These are phyloP conservation scores for Lodderomyces orthopsilosis DNA, from an alignment of 1,139 yeast genomes.

Conservation along the genomic window DNA sequence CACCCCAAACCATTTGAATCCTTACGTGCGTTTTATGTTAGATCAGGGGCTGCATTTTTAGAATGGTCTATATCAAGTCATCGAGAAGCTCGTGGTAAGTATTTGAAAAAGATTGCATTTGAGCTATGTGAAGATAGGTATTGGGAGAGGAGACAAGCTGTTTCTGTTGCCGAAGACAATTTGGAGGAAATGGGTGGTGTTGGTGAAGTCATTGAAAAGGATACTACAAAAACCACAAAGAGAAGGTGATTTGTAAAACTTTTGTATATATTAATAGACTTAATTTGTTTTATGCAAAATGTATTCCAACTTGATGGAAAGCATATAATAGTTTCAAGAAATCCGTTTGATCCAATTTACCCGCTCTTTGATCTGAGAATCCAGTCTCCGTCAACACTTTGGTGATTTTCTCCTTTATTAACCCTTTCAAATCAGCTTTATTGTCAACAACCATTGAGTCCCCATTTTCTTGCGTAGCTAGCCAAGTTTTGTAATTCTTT, in stretches of 20 bases:
- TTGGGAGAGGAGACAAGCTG: conserved; percentile 98
- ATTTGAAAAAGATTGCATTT: conserved; percentile 83
- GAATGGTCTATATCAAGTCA: conserved; percentile 91
- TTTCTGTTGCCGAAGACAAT: conserved; percentile 82
- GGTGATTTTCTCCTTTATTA: conserved; percentile 58
- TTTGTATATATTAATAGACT: background rate
- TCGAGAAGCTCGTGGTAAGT: conserved; percentile 86
- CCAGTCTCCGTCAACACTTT: conserved; percentile 76
- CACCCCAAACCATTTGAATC: conserved; percentile 95
- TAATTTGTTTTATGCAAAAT: conserved; percentile 62
- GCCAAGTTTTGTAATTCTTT: conserved; percentile 79
- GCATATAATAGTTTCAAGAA: conserved; percentile 84
- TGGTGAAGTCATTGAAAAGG: conserved; percentile 84
- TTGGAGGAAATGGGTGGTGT: conserved; percentile 91
- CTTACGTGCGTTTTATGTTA: conserved; percentile 76
- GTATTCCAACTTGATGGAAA: conserved; percentile 96
- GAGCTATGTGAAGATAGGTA: conserved; percentile 91
- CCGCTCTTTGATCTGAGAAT: conserved; percentile 81
- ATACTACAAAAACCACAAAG: conserved; percentile 45
- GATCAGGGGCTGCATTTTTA: conserved; percentile 82
- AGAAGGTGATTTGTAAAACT: conserved; percentile 32
- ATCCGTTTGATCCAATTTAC: conserved; percentile 93
- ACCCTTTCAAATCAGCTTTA: conserved; percentile 36
- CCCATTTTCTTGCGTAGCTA: conserved; percentile 54
- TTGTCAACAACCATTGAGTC: conserved; percentile 57